These are phyloP conservation scores for Exserohilum turcica DNA, from an alignment of 2,329 filamentous ascomycete species.

Conservation along the genomic window DNA sequence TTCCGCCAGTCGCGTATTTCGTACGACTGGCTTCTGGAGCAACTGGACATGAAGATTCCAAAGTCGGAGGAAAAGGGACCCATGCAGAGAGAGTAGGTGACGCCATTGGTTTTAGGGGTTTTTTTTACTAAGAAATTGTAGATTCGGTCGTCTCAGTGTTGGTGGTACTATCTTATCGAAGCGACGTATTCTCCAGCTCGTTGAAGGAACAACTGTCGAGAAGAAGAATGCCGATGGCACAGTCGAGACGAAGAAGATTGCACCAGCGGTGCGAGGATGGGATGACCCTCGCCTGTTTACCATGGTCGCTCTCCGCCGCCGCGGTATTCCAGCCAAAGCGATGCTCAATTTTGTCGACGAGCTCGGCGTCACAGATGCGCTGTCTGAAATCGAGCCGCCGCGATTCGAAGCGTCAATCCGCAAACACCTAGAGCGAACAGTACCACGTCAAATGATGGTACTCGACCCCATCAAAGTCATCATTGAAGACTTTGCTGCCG, in stretches of 20 bases:
- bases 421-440: constrained; percentile 83
- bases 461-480: constrained; percentile 82
- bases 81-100: constrained; percentile 81
- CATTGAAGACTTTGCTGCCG: constrained; percentile 75
- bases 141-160: constrained; percentile 73
- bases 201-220: constrained; percentile 63
- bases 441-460: constrained; percentile 87
- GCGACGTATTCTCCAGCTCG: constrained; percentile 78
- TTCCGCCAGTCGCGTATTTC: constrained; percentile 83
- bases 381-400: constrained; percentile 76
- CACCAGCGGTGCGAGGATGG: constrained; percentile 76
- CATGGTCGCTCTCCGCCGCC: constrained; percentile 78
- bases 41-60: constrained; percentile 78
- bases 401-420: constrained; percentile 87
- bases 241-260: constrained; percentile 47
- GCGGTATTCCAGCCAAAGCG: constrained; percentile 85
- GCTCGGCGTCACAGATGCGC: constrained; percentile 84
- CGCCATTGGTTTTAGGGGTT: background rate
- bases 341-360: constrained; percentile 90
- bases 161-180: constrained; percentile 87
- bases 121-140: constrained; percentile 21
- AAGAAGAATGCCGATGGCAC: constrained; percentile 52
- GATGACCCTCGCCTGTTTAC: constrained; percentile 92
- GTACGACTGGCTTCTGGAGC: constrained; percentile 89
- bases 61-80: constrained; percentile 60